Evolutionary conservation across 2,329 filamentous ascomycete genomes (phyloP).

Genomic region (Colletotrichum gloeosporioides): DNA sequence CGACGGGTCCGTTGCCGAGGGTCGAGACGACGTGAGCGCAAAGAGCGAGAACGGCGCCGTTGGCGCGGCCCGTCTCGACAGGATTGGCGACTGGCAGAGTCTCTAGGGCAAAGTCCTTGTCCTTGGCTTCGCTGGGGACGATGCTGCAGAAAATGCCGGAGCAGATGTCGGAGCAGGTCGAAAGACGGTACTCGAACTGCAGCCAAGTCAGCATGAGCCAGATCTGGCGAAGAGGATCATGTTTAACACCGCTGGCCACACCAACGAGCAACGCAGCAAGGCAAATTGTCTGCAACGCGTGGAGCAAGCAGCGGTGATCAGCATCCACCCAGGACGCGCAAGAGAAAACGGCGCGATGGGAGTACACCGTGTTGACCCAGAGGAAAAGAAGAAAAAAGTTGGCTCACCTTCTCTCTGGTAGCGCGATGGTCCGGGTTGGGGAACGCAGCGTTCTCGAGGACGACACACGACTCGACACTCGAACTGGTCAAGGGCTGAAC

Average conservation of each 20-base stretch:
- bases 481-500: constrained; percentile 74
- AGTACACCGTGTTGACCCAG: neutral
- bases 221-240: neutral
- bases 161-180: constrained; percentile 75
- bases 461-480: constrained; percentile 65
- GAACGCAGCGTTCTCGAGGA: constrained; percentile 62
- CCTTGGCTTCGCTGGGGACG: constrained; percentile 47
- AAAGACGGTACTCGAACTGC: constrained; percentile 79
- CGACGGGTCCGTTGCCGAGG: constrained; percentile 64
- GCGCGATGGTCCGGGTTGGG: constrained; percentile 53
- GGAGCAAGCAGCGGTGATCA: neutral
- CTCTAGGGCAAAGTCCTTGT: constrained; percentile 53
- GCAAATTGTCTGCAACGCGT: neutral
- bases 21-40: constrained; percentile 82
- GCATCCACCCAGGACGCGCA: neutral
- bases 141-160: constrained; percentile 80
- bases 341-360: neutral
- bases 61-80: constrained; percentile 64
- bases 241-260: neutral
- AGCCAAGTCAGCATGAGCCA: neutral
- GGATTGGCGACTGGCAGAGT: constrained; percentile 60
- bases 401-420: constrained; percentile 57
- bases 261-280: neutral
- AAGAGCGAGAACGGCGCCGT: constrained; percentile 65
- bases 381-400: neutral